Base-by-base conservation (phyloP, 345 rosid genomes). In the Salix dunnii region DNA sequence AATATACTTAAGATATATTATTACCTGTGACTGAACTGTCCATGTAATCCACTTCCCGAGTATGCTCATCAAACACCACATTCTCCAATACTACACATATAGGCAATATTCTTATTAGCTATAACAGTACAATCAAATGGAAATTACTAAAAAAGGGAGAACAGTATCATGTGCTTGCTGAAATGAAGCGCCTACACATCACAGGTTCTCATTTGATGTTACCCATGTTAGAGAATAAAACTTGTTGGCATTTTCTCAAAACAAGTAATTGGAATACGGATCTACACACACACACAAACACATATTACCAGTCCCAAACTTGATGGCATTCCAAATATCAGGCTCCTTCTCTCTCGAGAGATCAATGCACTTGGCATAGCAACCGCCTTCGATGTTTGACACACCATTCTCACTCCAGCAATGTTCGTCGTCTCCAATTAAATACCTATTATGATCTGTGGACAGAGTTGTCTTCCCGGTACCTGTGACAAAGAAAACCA, bases 341-440 rank as follows among this genome's bases (percentile, higher is more conserved):
- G 98, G 98, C 79, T 95, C 99, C 83, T 93, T 95, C 80, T 95
- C 98, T 84, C 85, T 80, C 0, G 98, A 89, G 76, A 95, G 97
- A 84, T 93, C 99, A 76, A 95, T 84, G 82, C 99, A 95, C 86
- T 95, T 95, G 23, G 99, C 98, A 78, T 95, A 95, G 84, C 99
- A 93, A 55, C 98, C 99, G n/a, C 99, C 99, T 86, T 95, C 99
- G 23, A 95, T 93, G 84, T 95, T 95, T 20, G 99, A 93, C 70
- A 95, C 97, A 72, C 99, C 97, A 76, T 84, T 89, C 63, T 91
- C 97, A 61, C 90, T 86, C 99, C 99, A 95, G 71, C 98, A 93
- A 77, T 95, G 99, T 71, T 95, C 99, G 61, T 95, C 99, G 48
- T 95, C 99, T 17, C 99, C 99, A 61, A 95, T 93, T 72, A 95